A percentile compares a stretch with the other conserved stretches of the same genome.
phyloP scores from a whole-genome alignment of 306 rosid species.

The Prosopis cineraria region DNA sequence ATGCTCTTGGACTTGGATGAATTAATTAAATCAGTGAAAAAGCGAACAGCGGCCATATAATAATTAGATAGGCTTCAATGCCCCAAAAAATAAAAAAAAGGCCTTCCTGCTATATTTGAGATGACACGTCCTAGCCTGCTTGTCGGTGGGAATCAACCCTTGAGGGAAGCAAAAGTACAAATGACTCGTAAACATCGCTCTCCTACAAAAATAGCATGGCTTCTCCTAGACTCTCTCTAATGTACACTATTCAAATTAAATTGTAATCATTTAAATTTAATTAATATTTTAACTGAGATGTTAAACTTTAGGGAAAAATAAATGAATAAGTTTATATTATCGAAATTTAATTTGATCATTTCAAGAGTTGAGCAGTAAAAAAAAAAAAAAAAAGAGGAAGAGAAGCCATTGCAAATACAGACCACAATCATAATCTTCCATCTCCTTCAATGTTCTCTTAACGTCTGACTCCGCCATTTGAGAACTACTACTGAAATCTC shows the following conservation, averaged over 20 bases:
- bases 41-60: neutral
- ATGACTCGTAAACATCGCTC: neutral
- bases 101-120: neutral
- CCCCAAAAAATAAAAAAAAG: too few relatives aligned
- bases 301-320: neutral
- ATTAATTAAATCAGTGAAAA: neutral
- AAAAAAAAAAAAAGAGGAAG: too few relatives aligned
- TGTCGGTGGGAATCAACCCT: neutral
- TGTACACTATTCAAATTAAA: neutral
- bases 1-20: neutral
- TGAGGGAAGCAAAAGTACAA: neutral
- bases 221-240: neutral
- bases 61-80: neutral
- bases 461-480: neutral
- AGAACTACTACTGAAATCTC: neutral
- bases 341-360: neutral
- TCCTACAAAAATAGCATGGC: neutral
- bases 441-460: neutral
- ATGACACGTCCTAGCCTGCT: neutral
- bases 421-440: neutral
- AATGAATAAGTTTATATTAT: neutral
- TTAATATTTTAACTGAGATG: neutral
- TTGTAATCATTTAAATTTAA: neutral
- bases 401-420: neutral
- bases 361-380: neutral